Conservation (phyloP, 2,329 filamentous ascomycete genomes). For the Elsinoe australis region DNA sequence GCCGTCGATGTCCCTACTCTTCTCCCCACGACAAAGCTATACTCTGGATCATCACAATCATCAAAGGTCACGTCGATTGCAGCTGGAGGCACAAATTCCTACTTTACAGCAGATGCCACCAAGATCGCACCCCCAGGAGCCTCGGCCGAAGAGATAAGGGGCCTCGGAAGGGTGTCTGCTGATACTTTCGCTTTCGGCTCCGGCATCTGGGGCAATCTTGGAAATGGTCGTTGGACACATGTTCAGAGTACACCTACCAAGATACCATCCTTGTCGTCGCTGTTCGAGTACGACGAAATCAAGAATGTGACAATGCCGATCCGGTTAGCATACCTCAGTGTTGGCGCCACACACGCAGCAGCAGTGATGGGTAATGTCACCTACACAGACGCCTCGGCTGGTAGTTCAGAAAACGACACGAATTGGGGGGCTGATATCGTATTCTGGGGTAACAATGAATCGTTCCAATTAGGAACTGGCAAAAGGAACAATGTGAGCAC, state of each 20-base stretch:
- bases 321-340: conserved; percentile 61
- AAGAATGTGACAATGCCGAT: conserved; percentile 65
- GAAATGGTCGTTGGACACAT: conserved; percentile 84
- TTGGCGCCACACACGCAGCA: conserved; percentile 72
- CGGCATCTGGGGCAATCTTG: conserved; percentile 75
- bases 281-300: conserved; percentile 80
- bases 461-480: conserved; percentile 86
- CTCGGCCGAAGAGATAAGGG: conserved; percentile 30
- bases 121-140: conserved; percentile 40
- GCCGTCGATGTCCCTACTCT: conserved; percentile 62
- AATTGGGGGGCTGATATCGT: conserved; percentile 85
- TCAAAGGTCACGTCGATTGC: conserved; percentile 68
- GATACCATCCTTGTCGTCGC: conserved; percentile 71
- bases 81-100: conserved; percentile 80
- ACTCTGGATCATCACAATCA: conserved; percentile 55
- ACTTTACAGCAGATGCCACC: conserved; percentile 74
- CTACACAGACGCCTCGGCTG: conserved; percentile 40
- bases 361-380: conserved; percentile 78
- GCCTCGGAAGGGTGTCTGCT: conserved; percentile 52
- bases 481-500: conserved; percentile 71
- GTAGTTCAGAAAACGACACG: conserved; percentile 56
- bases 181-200: conserved; percentile 85
- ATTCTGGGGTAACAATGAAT: conserved; percentile 93
- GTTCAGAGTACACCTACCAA: conserved; percentile 69
- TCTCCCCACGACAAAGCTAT: conserved; percentile 64